A percentile compares a stretch with the other conserved stretches of the same genome.
phyloP scores from a whole-genome alignment of 2,329 filamentous ascomycete species.

The Celoporthe dispersa region DNA sequence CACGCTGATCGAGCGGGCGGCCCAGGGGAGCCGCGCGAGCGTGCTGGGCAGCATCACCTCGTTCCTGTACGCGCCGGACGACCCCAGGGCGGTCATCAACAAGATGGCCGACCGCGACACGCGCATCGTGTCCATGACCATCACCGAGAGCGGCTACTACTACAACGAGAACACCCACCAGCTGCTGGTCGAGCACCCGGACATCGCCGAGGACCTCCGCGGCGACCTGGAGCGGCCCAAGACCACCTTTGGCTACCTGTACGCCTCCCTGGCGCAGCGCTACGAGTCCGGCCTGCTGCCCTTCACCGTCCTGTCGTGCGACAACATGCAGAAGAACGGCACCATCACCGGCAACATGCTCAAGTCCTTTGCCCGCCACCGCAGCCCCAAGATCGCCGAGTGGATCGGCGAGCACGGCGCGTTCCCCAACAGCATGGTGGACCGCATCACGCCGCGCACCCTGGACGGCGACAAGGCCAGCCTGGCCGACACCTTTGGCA shows the following conservation, averaged over 20 bases:
- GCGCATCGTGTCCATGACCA: constrained; percentile 58
- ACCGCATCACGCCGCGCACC: constrained; percentile 59
- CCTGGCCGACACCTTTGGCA: constrained; percentile 49
- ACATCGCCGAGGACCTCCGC: constrained; percentile 54
- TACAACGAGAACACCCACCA: constrained; percentile 63
- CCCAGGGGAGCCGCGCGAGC: constrained; percentile 51
- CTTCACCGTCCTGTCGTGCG: constrained; percentile 59
- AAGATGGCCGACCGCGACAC: constrained; percentile 61
- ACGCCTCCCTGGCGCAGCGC: constrained; percentile 53
- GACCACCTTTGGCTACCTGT: constrained; percentile 58
- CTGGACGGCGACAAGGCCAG: constrained; percentile 48
- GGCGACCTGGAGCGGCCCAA: constrained; percentile 47
- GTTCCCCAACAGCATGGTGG: constrained; percentile 61
- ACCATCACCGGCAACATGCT: constrained; percentile 58
- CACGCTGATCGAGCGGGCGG: constrained; percentile 59
- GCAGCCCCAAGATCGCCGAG: constrained; percentile 50
- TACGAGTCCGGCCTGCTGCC: constrained; percentile 51
- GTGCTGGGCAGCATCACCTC: constrained; percentile 57
- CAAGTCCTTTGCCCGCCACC: constrained; percentile 51
- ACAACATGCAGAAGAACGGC: constrained; percentile 63
- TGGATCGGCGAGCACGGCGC: constrained; percentile 53
- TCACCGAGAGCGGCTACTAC: constrained; percentile 61
- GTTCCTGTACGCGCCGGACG: constrained; percentile 56
- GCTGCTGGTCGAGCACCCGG: constrained; percentile 51
- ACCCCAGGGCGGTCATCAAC: constrained; percentile 55